Base-by-base conservation (phyloP, 768 basidiomycete genomes). In the Rhodotorula graminis region DNA sequence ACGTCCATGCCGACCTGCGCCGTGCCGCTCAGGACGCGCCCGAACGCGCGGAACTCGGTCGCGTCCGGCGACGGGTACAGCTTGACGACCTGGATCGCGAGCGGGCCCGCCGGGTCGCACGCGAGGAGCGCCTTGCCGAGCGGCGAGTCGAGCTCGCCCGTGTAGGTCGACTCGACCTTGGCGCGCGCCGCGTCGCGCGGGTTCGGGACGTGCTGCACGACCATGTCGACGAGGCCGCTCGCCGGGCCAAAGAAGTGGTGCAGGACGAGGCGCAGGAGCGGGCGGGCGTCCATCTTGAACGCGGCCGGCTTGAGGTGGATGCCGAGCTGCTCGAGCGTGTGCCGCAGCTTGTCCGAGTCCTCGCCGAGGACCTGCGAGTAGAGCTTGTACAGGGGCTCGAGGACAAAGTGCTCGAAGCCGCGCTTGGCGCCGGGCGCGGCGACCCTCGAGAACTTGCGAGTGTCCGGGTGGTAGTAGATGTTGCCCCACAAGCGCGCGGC, bases 221-320 rank as follows among this genome's bases (percentile, higher is more conserved):
- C 88, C 85, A 99, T 87, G 80, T 99, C 96, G 42, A 97, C 88
- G 75, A 99, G 84, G 2, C 96, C 96, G 1, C 88, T 89, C 6
- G 92, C 84, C 40, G 88, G 87, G 27, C 96, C 94, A 78, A 99
- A 99, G 85, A 99, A 99, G 80, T 97, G 94, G 79, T 91, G 90
- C 71, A 96, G 83, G 21, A 98, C 89, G 52, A 89, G 92, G 82
- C 97, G 96, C 76, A 99, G 83, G 63, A 99, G 83, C 7, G 96
- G 96, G 67, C 95, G 84, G 11, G 93, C 93, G 80, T 99, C 96
- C 92, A 99, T 97, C 84, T 97, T 98, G 85, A 89, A 99, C 87
- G 92, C 90, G 46, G 93, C 85, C 0, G 93, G 90, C 82, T 94
- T 96, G 75, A 99, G 83, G 53, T 87, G 84, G 78, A 99, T 98